A percentile compares a stretch with the other conserved stretches of the same genome.
Conservation (phyloP, 768 basidiomycete genomes). For the Mycena galericulata region DNA sequence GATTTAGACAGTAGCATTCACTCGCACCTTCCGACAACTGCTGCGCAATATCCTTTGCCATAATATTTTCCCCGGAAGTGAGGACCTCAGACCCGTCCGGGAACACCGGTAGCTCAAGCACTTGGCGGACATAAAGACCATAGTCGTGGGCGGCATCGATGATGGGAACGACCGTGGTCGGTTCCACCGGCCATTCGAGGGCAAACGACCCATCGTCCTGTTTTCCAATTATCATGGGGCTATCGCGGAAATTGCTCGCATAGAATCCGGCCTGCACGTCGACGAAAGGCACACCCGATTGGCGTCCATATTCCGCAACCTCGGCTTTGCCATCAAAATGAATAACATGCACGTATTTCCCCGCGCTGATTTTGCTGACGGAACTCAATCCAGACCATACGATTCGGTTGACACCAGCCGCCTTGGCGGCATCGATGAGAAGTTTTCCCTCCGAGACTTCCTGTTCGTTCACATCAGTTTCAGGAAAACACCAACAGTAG, state of each 20-base stretch:
- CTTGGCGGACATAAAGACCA: conserved; percentile 18
- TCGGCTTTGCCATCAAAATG: conserved; percentile 8
- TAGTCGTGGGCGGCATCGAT: conserved; percentile 20
- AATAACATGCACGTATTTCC: background rate
- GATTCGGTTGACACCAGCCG: background rate
- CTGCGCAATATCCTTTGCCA: background rate
- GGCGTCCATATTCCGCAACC: conserved; percentile 1
- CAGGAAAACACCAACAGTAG: background rate
- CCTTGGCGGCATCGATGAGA: conserved; percentile 10
- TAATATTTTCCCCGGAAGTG: conserved; percentile 5
- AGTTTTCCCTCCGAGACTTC: conserved; percentile 12
- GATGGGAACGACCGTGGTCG: background rate
- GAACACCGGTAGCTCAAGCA: conserved; percentile 9
- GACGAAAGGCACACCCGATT: conserved; percentile 16
- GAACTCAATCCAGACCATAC: conserved; percentile 6
- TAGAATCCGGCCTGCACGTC: conserved; percentile 11
- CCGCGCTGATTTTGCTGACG: background rate
- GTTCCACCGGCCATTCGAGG: background rate
- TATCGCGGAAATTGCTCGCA: background rate
- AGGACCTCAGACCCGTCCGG: background rate
- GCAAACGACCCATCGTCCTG: background rate
- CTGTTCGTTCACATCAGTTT: background rate
- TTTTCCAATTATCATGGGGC: background rate
- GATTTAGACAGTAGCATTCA: background rate
- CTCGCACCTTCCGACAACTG: conserved; percentile 7